Conservation (phyloP, 2,329 filamentous ascomycete species). For the Madurella mycetomatis region DNA sequence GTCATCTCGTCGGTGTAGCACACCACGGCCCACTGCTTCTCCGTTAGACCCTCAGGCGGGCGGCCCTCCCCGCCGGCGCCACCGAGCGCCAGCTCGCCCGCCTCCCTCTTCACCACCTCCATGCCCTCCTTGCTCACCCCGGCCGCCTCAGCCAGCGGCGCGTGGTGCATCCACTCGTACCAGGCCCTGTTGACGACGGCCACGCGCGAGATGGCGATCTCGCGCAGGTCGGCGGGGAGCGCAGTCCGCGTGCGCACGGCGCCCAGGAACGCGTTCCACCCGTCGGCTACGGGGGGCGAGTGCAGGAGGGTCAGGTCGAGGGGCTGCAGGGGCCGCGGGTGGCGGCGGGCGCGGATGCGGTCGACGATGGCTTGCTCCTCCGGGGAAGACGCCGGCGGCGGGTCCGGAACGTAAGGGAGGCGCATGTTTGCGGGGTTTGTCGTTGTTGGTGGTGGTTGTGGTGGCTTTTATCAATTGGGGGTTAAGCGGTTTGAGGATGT, state of each 20-base stretch:
- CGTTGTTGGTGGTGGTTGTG: not conserved
- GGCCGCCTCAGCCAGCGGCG: conserved; percentile 58
- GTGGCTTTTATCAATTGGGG: too few relatives aligned
- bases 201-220: conserved; percentile 76
- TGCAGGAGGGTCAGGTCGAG: conserved; percentile 76
- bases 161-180: conserved; percentile 82
- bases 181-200: conserved; percentile 75
- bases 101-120: conserved; percentile 37
- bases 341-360: conserved; percentile 61
- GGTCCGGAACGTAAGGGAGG: conserved; percentile 59
- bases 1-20: conserved; percentile 83
- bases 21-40: conserved; percentile 64
- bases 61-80: conserved; percentile 29
- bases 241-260: conserved; percentile 53
- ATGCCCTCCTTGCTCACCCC: conserved; percentile 53
- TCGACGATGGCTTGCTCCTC: conserved; percentile 55
- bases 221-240: conserved; percentile 56
- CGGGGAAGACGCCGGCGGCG: conserved; percentile 39
- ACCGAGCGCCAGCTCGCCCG: conserved; percentile 24
- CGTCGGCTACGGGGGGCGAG: conserved; percentile 68
- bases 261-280: conserved; percentile 68
- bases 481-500: not conserved
- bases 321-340: conserved; percentile 64
- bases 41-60: conserved; percentile 46
- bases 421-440: conserved; percentile 54